Evolutionary conservation across 176 grass and related monocot genomes (phyloP), one percentile per base, ranked within the genome.

Genomic region (Dendrocalamus sinicus): DNA sequence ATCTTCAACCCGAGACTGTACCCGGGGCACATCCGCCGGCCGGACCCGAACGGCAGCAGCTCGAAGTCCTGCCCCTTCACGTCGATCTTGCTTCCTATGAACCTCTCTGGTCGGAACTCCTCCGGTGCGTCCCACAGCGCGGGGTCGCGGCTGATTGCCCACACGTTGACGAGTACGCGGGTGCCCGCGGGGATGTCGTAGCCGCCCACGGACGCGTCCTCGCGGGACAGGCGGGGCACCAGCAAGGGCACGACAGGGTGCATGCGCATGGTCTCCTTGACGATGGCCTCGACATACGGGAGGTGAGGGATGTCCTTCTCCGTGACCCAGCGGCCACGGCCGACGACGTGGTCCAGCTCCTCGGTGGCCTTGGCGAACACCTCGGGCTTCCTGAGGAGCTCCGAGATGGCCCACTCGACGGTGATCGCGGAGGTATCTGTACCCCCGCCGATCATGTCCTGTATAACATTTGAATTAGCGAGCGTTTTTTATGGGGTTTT

Each of bases 221-320:
- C 76, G 28, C 86, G 50, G n/a, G 83, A 41, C 6, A 72, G 19
- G 13, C 75, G 88, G 0, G 93, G 93, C 7, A 37, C 35, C 35
- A 93, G 86, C 71, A 95, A 35, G 14, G 91, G 89, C n/a, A 47
- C 91, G 0, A 79, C 72, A 3, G 89, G 88, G 89, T 95, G 91
- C 86, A 89, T 10, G 35, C 89, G 70, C 93, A 95, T 89, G n/a
- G 89, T 91, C 44, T 95, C 86, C 80, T 93, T 95, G 11, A 93
- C 16, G 67, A 93, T 62, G 32, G 86, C 86, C 39, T 93, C 86
- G 28, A 30, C 8, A 65, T 91, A 93, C n/a, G 89, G 88, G 12
- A 95, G 86, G 23, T 4, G 4, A 1, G 74, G 71, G 19, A 91
- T 30, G 20, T 95, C 91, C 59, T 44, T 85, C 84, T 95, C 91